Conservation (phyloP, 1,139 yeast species). For the Magnusiomyces tetraspermus region DNA sequence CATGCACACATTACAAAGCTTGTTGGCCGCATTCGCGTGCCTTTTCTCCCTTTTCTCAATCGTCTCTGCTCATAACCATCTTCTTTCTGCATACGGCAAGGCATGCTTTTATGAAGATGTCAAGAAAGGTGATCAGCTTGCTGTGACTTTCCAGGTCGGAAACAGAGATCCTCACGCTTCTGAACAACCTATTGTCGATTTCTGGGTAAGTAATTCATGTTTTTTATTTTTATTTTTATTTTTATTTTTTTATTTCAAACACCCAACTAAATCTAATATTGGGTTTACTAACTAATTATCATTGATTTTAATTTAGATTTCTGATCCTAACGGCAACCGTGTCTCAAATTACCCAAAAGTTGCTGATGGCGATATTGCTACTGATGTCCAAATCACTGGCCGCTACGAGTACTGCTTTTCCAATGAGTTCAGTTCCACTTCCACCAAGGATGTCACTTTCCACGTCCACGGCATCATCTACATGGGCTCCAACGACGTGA, state of each 20-base stretch:
- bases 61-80: slow-evolving; percentile 62
- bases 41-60: slow-evolving; percentile 17
- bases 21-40: no score
- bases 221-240: not conserved
- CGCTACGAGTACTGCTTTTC: slow-evolving; percentile 85
- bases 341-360: slow-evolving; percentile 44
- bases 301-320: slow-evolving; percentile 31
- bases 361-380: slow-evolving; percentile 73
- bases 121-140: slow-evolving; percentile 75
- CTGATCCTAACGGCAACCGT: slow-evolving; percentile 51
- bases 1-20: no score
- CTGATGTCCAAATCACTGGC: slow-evolving; percentile 59
- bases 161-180: slow-evolving; percentile 74
- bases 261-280: no score
- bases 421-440: slow-evolving; percentile 64
- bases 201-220: slow-evolving; percentile 37
- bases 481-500: slow-evolving; percentile 75
- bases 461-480: slow-evolving; percentile 90
- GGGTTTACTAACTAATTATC: not conserved
- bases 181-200: slow-evolving; percentile 71
- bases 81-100: slow-evolving; percentile 75
- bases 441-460: slow-evolving; percentile 86
- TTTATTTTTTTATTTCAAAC: slow-evolving; percentile 2
- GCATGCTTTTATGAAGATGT: slow-evolving; percentile 83
- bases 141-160: slow-evolving; percentile 89